Evolutionary conservation across 129 eudicot species (phyloP).

Genomic region (Tagetes patula): DNA sequence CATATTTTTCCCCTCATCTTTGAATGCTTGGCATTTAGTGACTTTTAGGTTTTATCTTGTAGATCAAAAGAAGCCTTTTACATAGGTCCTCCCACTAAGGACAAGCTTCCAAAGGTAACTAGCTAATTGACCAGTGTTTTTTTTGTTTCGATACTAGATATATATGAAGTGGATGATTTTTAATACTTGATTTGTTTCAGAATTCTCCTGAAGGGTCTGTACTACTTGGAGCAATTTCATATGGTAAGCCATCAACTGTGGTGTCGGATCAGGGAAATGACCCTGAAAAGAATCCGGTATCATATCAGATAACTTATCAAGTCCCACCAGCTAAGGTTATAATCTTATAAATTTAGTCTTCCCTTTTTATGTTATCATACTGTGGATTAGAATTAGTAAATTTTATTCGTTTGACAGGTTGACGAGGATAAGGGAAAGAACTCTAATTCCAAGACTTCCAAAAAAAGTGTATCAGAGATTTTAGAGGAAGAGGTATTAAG

Average conservation of each 20-base stretch:
- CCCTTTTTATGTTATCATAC: constrained; percentile 11
- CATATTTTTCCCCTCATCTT: not conserved
- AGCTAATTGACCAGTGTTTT: constrained; percentile 10
- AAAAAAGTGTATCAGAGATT: constrained; percentile 64
- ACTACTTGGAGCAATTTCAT: constrained; percentile 80
- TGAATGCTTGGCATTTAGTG: constrained; percentile 14
- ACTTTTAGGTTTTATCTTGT: constrained; percentile 21
- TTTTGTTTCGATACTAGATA: not conserved
- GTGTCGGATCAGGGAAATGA: constrained; percentile 49
- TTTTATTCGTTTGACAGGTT: constrained; percentile 46
- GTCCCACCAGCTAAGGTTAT: constrained; percentile 89
- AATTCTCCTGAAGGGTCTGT: constrained; percentile 79
- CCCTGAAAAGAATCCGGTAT: constrained; percentile 75
- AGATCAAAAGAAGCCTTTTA: constrained; percentile 92
- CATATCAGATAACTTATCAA: constrained; percentile 71
- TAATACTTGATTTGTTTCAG: constrained; percentile 44
- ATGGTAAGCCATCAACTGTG: constrained; percentile 72
- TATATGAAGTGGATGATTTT: constrained; percentile 11
- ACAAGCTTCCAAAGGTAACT: constrained; percentile 99
- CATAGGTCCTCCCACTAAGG: constrained; percentile 84
- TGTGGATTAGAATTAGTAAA: not conserved
- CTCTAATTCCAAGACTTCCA: constrained; percentile 41
- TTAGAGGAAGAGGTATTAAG: constrained; percentile 73
- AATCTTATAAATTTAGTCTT: not conserved
- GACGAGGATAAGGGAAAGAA: constrained; percentile 77